Evolutionary conservation across 2,329 filamentous ascomycete genomes (phyloP).

Genomic region (Penicillium brasilianum): DNA sequence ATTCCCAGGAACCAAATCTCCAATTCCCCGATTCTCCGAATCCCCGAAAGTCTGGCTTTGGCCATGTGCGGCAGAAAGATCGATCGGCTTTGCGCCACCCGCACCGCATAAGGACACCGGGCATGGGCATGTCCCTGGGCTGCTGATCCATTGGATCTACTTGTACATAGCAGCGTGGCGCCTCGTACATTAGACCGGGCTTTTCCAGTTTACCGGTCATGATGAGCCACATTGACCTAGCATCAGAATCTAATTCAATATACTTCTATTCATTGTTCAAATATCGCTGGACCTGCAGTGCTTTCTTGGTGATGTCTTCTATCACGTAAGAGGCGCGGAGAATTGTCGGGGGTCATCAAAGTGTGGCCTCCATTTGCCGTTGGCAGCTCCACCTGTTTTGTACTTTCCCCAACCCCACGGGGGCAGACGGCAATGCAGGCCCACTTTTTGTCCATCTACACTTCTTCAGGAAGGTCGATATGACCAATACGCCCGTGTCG

Average conservation of each 20-base stretch:
- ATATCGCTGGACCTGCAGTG: neutral
- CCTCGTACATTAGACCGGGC: neutral
- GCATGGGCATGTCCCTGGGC: neutral
- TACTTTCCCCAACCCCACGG: constrained; percentile 15
- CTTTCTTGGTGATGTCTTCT: neutral
- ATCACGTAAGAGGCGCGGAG: constrained; percentile 13
- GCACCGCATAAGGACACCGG: neutral
- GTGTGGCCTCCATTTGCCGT: constrained; percentile 12
- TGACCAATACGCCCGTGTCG: neutral
- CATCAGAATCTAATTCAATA: neutral
- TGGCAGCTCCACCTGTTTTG: constrained; percentile 7
- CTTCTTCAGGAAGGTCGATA: constrained; percentile 24
- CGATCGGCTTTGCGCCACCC: neutral
- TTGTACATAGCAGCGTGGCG: constrained; percentile 2
- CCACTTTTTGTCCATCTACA: constrained; percentile 10
- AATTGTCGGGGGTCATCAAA: constrained; percentile 18
- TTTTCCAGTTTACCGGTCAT: neutral
- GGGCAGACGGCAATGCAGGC: constrained; percentile 1
- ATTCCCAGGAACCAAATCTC: too few species aligned
- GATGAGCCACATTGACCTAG: neutral
- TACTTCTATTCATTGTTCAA: neutral
- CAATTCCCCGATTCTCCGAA: neutral
- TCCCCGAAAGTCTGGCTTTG: neutral
- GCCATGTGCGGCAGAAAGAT: neutral
- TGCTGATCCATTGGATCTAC: neutral